These are phyloP conservation scores for Monosporozyma unispora DNA, from an alignment of 805 yeast species.

Conservation along the genomic window DNA sequence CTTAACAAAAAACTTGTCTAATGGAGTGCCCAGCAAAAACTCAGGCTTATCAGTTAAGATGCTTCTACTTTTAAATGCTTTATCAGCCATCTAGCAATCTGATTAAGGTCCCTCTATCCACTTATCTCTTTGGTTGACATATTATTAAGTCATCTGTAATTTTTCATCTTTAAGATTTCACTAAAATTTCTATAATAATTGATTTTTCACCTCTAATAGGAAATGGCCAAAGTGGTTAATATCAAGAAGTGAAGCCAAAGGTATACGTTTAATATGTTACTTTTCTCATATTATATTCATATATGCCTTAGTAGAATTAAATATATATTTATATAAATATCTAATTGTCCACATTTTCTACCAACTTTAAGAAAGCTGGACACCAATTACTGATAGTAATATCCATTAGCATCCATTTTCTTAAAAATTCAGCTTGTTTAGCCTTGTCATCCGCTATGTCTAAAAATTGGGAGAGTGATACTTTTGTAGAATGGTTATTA, in stretches of 20 bases:
- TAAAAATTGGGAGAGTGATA: slow-evolving; percentile 21
- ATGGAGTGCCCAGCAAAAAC: slow-evolving; percentile 22
- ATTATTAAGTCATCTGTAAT: neutral
- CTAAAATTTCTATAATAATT: neutral
- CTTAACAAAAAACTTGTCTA: slow-evolving; percentile 28
- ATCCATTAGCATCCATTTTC: slow-evolving; percentile 48
- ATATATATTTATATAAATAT: neutral
- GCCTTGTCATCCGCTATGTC: slow-evolving; percentile 17
- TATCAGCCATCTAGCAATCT: neutral
- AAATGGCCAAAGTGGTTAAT: neutral
- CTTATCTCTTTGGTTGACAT: no score
- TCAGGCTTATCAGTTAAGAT: slow-evolving; percentile 21
- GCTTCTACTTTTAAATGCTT: neutral
- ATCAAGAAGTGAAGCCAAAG: no score
- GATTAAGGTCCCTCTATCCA: no score
- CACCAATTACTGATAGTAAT: slow-evolving; percentile 59
- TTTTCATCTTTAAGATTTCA: neutral
- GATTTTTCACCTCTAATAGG: neutral
- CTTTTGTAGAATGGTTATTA: slow-evolving; percentile 22
- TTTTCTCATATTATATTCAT: no score
- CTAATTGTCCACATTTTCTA: slow-evolving; percentile 28
- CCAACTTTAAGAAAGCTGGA: slow-evolving; percentile 50
- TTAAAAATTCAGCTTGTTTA: slow-evolving; percentile 31
- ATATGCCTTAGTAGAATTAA: no score
- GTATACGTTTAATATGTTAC: no score